Evolutionary conservation across 1,139 yeast species (phyloP), one percentile per base, ranked within the genome.

Genomic region (Candida anutae): DNA sequence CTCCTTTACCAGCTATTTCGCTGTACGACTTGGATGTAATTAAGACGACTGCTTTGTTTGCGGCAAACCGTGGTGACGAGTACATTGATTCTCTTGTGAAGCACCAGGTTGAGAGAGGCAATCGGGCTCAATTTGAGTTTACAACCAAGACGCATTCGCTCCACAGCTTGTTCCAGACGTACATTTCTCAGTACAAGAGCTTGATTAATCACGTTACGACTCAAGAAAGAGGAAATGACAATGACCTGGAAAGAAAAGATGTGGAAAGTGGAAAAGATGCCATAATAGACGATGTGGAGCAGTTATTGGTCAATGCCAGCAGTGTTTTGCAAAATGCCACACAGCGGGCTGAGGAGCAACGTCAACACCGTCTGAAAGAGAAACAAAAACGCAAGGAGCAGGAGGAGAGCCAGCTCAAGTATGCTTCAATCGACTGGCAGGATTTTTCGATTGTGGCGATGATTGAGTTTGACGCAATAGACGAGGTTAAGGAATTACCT

Each of bases 381-480:
- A 52, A 32, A 48, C 59, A 45, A 41, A 51, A 32, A 41, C 53
- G 30, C 57, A 57, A 54, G 28, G 67, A 68, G 28, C 39, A 44
- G 14, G 35, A 40, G 11, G 43, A 46, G 21, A 53, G 61, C 24
- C 57, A 56, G 38, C 33, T 74, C 16, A 76, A 72, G 26, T 83
- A 68, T 53, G 88, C 93, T 0, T 72, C 80, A 17, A 78, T 85
- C 15, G 88, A 88, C 51, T 90, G 98, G 98, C 78, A 78, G 35
- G 84, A 82, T 36, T 87, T 87, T 46, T 60, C 67, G 2, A 61
- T 85, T 12, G 81, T 82, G 3, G 87, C 78, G 27, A 74, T 78
- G 2, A 62, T 85, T 9, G 73, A 69, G 29, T 80, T 87, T 42
- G 75, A 74, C 21, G 77, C 74, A 2, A 61, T 76, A 1, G 95